Percentiles rank a stretch among this genome's conserved stretches.
Conservation (phyloP, 768 basidiomycete species). For the Russula sp. region DNA sequence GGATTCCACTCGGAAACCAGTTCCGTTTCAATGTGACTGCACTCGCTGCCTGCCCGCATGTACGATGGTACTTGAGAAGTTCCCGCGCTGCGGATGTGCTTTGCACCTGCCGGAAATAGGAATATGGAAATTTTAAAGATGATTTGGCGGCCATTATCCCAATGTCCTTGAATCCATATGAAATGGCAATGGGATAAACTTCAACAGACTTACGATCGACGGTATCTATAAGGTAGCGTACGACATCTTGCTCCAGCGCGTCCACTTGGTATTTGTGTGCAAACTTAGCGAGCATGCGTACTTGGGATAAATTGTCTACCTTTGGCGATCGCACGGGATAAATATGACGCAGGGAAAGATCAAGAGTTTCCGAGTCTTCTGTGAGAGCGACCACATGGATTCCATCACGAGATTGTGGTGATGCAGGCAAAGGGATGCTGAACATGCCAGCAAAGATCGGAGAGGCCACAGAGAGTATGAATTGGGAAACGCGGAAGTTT, state of each 20-base stretch:
- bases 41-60: slow-evolving; percentile 1
- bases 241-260: not conserved
- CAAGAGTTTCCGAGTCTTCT: slow-evolving; percentile 8
- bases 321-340: not conserved
- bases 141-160: not conserved
- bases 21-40: not conserved
- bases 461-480: slow-evolving; percentile 3
- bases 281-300: slow-evolving; percentile 7
- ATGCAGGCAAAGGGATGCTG: not conserved
- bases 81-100: not conserved
- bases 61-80: not conserved
- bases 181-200: slow-evolving; percentile 9
- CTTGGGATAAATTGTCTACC: not conserved
- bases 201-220: slow-evolving; percentile 10
- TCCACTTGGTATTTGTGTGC: slow-evolving; percentile 15
- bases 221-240: not conserved
- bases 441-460: slow-evolving; percentile 6
- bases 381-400: not conserved
- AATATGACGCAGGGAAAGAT: slow-evolving; percentile 11
- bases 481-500: slow-evolving; percentile 5
- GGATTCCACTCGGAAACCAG: not conserved
- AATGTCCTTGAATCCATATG: not conserved
- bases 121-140: not conserved
- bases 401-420: not conserved
- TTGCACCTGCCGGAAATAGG: not conserved